Evolutionary conservation across 73 alveolate species (phyloP), one percentile per base, ranked within the genome.

Genomic region (Symbiodinium natans): DNA sequence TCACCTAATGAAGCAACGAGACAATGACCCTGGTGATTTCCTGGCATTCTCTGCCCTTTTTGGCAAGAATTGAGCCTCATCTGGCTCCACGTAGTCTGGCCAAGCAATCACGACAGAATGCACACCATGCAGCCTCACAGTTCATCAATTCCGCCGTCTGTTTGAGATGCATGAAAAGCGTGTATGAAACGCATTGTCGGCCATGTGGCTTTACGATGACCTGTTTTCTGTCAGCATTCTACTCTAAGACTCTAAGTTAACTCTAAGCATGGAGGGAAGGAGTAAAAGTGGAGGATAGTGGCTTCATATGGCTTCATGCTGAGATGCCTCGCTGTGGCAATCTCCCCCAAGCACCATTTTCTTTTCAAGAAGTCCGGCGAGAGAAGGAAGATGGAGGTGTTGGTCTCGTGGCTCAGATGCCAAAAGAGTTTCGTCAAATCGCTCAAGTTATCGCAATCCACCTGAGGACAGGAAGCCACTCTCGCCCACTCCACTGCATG

Each of bases 361-460:
- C 86, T 42, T 9, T 75, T n/a, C 52, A 33, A 29, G 52, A 75
- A 33, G 52, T 75, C 86, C 34, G 86, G 33, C n/a, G 34, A 33
- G 34, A 48, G 52, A 42, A 75, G 46, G 48, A 75, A 31, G 15
- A 75, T 48, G 52, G 29, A 75, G 86, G 52, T 31, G 34, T 8
- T 33, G 34, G 86, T 75, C 46, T 75, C 86, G 27, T 75, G 86
- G 42, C 34, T 48, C 86, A 75, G 52, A 33, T 75, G 33, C 86
- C 86, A 75, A 75, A 75, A 75, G 48, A 75, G 86, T 48, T 75
- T 75, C 86, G 86, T 75, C 41, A 75, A 48, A 48, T 75, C 86
- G 27, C n/a, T 11, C 52, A 75, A 34, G 86, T 75, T 48, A 34
- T 75, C 86, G 42, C 52, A 13, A 75, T 75, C 86, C 21, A 75